Evolutionary conservation across 345 rosid species (phyloP).

Genomic region (Aegle marmelos): DNA sequence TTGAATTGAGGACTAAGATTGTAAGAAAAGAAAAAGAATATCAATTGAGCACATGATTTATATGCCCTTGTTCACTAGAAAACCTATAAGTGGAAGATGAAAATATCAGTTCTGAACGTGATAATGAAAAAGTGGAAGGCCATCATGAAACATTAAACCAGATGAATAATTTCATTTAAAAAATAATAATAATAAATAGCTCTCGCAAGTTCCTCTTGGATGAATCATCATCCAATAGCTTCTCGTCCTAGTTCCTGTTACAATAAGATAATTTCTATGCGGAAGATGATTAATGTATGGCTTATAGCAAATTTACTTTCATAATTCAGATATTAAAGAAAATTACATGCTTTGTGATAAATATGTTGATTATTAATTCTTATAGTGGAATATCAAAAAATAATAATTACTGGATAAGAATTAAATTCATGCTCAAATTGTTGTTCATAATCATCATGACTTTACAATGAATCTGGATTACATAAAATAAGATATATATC

Average conservation of each 20-base stretch:
- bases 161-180: not conserved
- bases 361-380: not conserved
- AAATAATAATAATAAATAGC: not conserved
- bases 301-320: not conserved
- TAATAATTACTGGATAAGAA: not conserved
- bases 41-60: conserved; percentile 3
- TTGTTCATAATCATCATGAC: not conserved
- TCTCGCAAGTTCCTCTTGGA: not conserved
- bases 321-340: too few species aligned
- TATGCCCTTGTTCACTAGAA: not conserved
- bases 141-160: conserved; percentile 16
- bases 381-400: not conserved
- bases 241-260: not conserved
- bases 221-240: not conserved
- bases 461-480: not conserved
- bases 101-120: conserved; percentile 9
- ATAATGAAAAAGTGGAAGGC: conserved; percentile 13
- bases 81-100: not conserved
- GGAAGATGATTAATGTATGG: not conserved
- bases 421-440: not conserved
- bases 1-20: not conserved
- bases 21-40: not conserved
- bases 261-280: not conserved
- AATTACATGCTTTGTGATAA: not conserved
- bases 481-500: not conserved